Evolutionary conservation across 306 rosid species (phyloP).

Genomic region (Pyrus communis): DNA sequence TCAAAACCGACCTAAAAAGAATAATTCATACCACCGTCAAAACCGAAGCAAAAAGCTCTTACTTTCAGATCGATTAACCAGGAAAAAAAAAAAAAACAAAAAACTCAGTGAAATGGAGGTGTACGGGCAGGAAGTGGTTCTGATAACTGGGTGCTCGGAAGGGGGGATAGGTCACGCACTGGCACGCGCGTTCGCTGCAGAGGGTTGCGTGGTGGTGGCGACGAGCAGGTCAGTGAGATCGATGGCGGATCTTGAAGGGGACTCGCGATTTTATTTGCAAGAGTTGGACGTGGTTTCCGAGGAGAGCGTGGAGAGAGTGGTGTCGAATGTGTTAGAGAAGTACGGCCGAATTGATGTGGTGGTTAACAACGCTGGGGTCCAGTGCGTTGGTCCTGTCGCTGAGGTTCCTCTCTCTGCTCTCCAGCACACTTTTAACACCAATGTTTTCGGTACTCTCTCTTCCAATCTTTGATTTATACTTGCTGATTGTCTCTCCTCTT

Average conservation of each 20-base stretch:
- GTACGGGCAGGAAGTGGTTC: constrained; percentile 47
- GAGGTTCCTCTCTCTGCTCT: constrained; percentile 58
- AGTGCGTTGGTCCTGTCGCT: constrained; percentile 65
- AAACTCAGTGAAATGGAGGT: constrained; percentile 8
- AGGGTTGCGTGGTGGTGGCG: constrained; percentile 60
- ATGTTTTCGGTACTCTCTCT: constrained; percentile 50
- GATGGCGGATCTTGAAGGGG: constrained; percentile 54
- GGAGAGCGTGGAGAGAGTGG: constrained; percentile 42
- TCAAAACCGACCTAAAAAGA: too few species aligned
- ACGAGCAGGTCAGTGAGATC: constrained; percentile 47
- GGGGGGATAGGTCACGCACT: constrained; percentile 79
- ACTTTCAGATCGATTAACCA: background rate
- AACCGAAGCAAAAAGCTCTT: background rate
- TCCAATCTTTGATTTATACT: background rate
- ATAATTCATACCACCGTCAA: too few species aligned
- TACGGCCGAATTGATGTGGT: constrained; percentile 63
- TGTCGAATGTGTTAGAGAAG: constrained; percentile 32
- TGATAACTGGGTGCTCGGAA: constrained; percentile 57
- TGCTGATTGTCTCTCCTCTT: background rate
- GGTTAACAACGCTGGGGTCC: constrained; percentile 85
- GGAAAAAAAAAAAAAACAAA: too few species aligned
- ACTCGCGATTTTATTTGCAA: constrained; percentile 41
- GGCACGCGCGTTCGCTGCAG: constrained; percentile 64
- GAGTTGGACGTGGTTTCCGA: constrained; percentile 77
- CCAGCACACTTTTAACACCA: constrained; percentile 58